Conservation (phyloP, 805 yeast genomes). For the Ogataea corticis region DNA sequence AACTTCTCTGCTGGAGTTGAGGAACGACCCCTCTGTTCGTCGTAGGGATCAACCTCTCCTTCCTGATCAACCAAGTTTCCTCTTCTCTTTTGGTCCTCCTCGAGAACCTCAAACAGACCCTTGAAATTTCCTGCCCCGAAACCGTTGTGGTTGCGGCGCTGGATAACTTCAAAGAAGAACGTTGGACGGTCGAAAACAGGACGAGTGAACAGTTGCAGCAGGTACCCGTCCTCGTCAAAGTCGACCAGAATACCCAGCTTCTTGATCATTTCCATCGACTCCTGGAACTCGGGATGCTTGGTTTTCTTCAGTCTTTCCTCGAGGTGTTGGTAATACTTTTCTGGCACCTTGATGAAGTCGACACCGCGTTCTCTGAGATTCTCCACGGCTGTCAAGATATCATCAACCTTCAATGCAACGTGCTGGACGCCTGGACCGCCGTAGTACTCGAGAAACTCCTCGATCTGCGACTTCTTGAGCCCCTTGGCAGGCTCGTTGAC, state of each 20-base stretch:
- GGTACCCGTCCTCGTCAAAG: slow-evolving; percentile 74
- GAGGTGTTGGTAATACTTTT: slow-evolving; percentile 55
- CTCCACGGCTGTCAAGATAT: slow-evolving; percentile 58
- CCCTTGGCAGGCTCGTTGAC: slow-evolving; percentile 83
- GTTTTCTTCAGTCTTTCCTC: slow-evolving; percentile 40
- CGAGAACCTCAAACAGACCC: slow-evolving; percentile 78
- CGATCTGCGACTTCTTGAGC: slow-evolving; percentile 68
- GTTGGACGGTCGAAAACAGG: slow-evolving; percentile 81
- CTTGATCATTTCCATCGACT: slow-evolving; percentile 51
- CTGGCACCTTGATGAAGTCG: slow-evolving; percentile 64
- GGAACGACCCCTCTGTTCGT: slow-evolving; percentile 10
- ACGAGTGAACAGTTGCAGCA: slow-evolving; percentile 76
- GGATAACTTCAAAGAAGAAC: slow-evolving; percentile 77
- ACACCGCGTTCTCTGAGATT: slow-evolving; percentile 62
- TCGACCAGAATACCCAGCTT: slow-evolving; percentile 68
- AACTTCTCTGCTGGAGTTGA: slow-evolving; percentile 10
- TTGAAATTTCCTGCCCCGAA: slow-evolving; percentile 90
- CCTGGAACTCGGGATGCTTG: slow-evolving; percentile 47
- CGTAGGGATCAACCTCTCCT: slow-evolving; percentile 13
- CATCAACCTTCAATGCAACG: slow-evolving; percentile 64
- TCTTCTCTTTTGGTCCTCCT: slow-evolving; percentile 68
- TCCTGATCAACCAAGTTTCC: slow-evolving; percentile 53
- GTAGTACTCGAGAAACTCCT: slow-evolving; percentile 73
- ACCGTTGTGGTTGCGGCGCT: slow-evolving; percentile 76
- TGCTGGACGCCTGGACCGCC: slow-evolving; percentile 88